phyloP scores from a whole-genome alignment of 148 eudicot species.

The Silene latifolia region DNA sequence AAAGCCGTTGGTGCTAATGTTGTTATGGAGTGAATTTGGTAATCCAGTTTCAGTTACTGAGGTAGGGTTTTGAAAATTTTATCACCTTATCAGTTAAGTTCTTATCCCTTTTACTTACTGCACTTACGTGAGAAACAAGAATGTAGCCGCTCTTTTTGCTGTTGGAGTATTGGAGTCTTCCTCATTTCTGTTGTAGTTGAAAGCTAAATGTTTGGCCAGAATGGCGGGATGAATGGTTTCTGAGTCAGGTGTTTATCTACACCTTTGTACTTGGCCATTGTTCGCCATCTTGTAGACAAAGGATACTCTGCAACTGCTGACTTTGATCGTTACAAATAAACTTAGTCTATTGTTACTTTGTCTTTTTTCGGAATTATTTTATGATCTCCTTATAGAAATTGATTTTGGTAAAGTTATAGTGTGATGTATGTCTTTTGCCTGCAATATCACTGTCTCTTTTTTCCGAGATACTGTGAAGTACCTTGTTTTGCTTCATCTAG shows the following conservation, averaged over 20 bases:
- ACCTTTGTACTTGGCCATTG: neutral
- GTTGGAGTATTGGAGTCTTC: neutral
- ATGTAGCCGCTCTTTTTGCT: neutral
- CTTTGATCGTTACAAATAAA: neutral
- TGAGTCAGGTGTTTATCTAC: neutral
- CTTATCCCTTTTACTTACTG: neutral
- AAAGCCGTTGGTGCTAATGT: conserved; percentile 83
- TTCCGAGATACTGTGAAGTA: too few relatives aligned
- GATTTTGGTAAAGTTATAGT: too few relatives aligned
- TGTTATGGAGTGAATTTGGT: conserved; percentile 59
- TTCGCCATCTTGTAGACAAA: too few relatives aligned
- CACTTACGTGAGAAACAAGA: neutral
- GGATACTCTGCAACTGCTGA: neutral
- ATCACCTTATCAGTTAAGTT: too few relatives aligned
- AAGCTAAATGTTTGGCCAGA: neutral
- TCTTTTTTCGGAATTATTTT: too few relatives aligned
- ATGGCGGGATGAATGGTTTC: neutral
- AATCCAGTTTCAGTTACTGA: neutral
- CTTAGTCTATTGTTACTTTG: neutral
- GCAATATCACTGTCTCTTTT: too few relatives aligned
- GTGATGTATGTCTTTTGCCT: too few relatives aligned
- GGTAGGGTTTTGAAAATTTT: neutral
- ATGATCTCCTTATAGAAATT: too few relatives aligned
- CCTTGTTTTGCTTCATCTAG: too few relatives aligned
- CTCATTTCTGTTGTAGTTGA: neutral